Base-by-base conservation (phyloP, 2,329 filamentous ascomycete species). In the Colletotrichum sp. region DNA sequence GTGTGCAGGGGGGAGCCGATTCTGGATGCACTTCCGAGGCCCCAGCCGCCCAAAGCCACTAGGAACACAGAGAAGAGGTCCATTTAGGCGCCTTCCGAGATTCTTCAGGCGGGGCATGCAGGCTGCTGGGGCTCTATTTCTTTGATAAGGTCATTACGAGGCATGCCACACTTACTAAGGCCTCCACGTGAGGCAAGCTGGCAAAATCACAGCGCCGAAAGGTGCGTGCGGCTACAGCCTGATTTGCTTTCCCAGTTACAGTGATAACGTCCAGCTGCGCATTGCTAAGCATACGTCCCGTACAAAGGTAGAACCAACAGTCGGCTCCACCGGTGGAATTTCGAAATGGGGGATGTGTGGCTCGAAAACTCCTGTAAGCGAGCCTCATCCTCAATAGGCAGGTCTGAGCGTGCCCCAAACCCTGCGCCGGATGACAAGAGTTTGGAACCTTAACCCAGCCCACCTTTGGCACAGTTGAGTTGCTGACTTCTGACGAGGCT, bases 391-490 rank as follows among this genome's bases (percentile, higher is more conserved):
- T 44, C 2, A 44, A 44, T 44, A 0, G 18, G 39, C 5, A 44
- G 39, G 2, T 44, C 16, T 10, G 9, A 30, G 28, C 0, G 28
- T 9, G 4, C 36, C 16, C 8, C 8, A 3, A 39, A 2, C 8
- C 36, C 36, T 39, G 2, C 0, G 36, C 36, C 36, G 0, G 16
- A 39, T 5, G 1, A 39, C 36, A 5, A 39, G 8, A 18, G 36
- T 18, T 39, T 3, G n/a, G n/a, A n/a, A 30, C 28, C 36, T n/a
- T 44, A 10, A 0, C 39, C 16, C 16, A 3, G 39, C 39, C 39
- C 1, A 0, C 0, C 1, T 44, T 44, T 44, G 39, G 0, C 39
- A 44, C 8, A 44, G 39, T 44, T n/a, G 4, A 0, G 39, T 44
- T 18, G 39, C 39, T 44, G 39, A 44, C 3, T 3, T 44, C 39